Evolutionary conservation across 2,329 filamentous ascomycete species (phyloP).

Genomic region (Botrytis hyacinthi): DNA sequence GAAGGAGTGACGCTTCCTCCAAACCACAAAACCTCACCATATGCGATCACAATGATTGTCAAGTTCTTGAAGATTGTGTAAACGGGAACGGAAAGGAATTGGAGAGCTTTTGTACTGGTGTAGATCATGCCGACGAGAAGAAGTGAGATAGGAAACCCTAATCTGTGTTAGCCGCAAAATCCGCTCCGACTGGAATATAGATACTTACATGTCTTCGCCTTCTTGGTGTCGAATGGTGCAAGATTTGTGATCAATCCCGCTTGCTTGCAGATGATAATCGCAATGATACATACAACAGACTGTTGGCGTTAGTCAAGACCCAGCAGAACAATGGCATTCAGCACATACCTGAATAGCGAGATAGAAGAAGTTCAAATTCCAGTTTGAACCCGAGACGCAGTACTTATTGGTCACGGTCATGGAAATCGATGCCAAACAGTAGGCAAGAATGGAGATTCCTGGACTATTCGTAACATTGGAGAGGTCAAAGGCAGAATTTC

Average conservation of each 20-base stretch:
- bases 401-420: constrained; percentile 99
- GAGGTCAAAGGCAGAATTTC: constrained; percentile 27
- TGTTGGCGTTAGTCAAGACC: constrained; percentile 42
- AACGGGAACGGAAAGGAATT: constrained; percentile 94
- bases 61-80: constrained; percentile 99
- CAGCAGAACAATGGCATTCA: background rate
- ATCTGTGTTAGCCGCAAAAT: constrained; percentile 18
- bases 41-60: constrained; percentile 97
- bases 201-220: constrained; percentile 83
- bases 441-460: constrained; percentile 76
- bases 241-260: constrained; percentile 77
- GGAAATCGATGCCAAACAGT: constrained; percentile 93
- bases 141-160: constrained; percentile 94
- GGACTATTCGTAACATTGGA: constrained; percentile 68
- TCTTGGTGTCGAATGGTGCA: constrained; percentile 78
- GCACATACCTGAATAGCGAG: constrained; percentile 80
- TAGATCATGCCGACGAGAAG: constrained; percentile 99
- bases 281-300: constrained; percentile 84
- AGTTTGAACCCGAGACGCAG: constrained; percentile 83
- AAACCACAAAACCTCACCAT: constrained; percentile 98
- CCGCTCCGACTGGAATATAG: constrained; percentile 2
- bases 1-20: constrained; percentile 86
- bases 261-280: constrained; percentile 81
- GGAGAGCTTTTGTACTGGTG: constrained; percentile 90
- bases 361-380: constrained; percentile 97